Percentiles rank a stretch among this genome's conserved stretches.
These are phyloP conservation scores for Quercus tomentella DNA, from an alignment of 331 rosid species.

Conservation along the genomic window DNA sequence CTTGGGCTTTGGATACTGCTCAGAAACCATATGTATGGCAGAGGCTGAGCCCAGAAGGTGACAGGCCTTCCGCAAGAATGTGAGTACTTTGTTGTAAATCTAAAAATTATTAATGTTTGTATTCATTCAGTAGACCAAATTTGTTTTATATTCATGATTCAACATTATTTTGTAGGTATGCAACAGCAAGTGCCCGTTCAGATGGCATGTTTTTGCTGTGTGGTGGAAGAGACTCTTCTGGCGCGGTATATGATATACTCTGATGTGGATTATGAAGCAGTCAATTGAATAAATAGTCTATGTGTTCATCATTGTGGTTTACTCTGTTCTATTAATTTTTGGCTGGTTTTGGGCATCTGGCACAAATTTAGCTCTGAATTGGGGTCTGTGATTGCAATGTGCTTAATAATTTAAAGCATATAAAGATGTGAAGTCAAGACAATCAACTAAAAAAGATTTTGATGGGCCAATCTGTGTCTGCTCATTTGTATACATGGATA, in stretches of 20 bases:
- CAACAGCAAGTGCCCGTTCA: slow-evolving; percentile 97
- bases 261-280: neutral
- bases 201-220: slow-evolving; percentile 99
- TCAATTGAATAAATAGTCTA: neutral
- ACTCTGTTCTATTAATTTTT: neutral
- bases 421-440: neutral
- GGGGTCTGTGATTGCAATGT: neutral
- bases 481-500: neutral
- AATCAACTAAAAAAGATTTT: neutral
- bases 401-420: neutral
- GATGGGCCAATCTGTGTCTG: neutral
- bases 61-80: slow-evolving; percentile 98
- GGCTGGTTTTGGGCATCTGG: slow-evolving; percentile 6
- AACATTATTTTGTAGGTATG: slow-evolving; percentile 74
- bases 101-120: slow-evolving; percentile 7
- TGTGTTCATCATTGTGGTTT: neutral
- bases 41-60: slow-evolving; percentile 92
- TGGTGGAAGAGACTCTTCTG: slow-evolving; percentile 96
- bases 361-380: neutral
- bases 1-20: slow-evolving; percentile 97
- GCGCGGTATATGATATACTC: slow-evolving; percentile 51
- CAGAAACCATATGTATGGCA: slow-evolving; percentile 96
- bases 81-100: slow-evolving; percentile 41
- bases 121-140: neutral
- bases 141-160: slow-evolving; percentile 3